These are phyloP conservation scores for Nicotiana tomentosiformis DNA, from an alignment of 257 asterid species.

Conservation along the genomic window DNA sequence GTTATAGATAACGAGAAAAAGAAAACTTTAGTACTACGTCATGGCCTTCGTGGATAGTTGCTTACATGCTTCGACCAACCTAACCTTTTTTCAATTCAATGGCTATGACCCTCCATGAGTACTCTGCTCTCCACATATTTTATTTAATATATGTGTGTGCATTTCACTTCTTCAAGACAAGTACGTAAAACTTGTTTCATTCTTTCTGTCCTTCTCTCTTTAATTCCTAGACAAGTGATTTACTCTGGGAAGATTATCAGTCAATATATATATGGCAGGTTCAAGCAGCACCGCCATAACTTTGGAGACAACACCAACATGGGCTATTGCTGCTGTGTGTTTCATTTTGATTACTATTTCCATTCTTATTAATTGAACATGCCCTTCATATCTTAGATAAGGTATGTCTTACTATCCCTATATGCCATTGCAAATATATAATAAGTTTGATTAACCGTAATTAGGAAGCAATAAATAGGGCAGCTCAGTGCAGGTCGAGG, in stretches of 20 bases:
- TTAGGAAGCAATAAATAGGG: neutral
- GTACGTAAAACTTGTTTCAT: neutral
- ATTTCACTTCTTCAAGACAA: neutral
- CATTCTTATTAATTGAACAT: slow-evolving; percentile 44
- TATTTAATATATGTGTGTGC: neutral
- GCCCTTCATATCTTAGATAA: slow-evolving; percentile 56
- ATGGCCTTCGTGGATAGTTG: neutral
- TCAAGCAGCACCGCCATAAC: slow-evolving; percentile 17
- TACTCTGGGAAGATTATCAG: neutral
- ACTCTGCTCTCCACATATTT: neutral
- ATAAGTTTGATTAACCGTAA: neutral
- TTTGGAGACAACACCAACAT: slow-evolving; percentile 53
- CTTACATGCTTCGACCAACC: neutral
- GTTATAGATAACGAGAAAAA: neutral
- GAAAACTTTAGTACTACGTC: neutral
- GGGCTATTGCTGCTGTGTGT: slow-evolving; percentile 70
- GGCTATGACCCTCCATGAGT: neutral
- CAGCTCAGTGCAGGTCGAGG: neutral
- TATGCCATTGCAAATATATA: neutral
- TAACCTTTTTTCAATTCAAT: neutral
- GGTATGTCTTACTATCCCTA: slow-evolving; percentile 24
- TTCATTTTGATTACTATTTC: slow-evolving; percentile 46
- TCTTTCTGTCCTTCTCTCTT: neutral
- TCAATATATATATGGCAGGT: slow-evolving; percentile 11
- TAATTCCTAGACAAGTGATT: neutral